Evolutionary conservation across 257 asterid species (phyloP), one percentile per base, ranked within the genome.

Genomic region (Solanum stenotomum): DNA sequence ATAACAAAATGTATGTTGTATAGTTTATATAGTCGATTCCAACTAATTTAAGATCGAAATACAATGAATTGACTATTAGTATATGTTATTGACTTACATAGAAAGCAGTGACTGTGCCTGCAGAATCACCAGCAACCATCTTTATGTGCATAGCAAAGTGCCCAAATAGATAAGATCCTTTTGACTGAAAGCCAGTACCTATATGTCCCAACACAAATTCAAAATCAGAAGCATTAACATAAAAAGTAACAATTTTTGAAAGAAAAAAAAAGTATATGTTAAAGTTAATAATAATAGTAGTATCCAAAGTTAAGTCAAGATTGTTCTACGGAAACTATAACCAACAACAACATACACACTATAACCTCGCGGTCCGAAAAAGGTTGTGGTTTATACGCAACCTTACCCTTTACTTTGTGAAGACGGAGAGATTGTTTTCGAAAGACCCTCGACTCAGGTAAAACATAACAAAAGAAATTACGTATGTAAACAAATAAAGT

Each of bases 71-170:
- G 9, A 34, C 14, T 74, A 23, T 46, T 33, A 22, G 70, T 42
- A 33, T 59, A 49, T 27, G 81, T 13, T 37, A 5, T 23, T 33
- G 23, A 85, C 95, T 90, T 88, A 94, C 98, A 90, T 95, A 95
- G 90, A 93, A 95, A 78, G 98, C 98, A 75, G 98, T 95, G 25
- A 95, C 98, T 38, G 98, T 95, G 76, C 98, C 98, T 8, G 98
- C 98, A 74, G 98, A 95, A 89, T 95, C 98, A 34, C 98, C 98
- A 79, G 92, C 90, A 83, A 95, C 98, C 96, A 94, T 93, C 94
- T 95, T 95, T 85, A 95, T 91, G 84, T 90, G 94, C 98, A 95
- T 95, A 83, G 96, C 92, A 89, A 95, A 95, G 71, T 95, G 98
- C 20, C 96, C 98, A 71, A 95, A 94, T 25, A 94, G 89, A 89